These are phyloP conservation scores for Nitzschia inconspicua DNA, from an alignment of 108 stramenopile genomes.

Conservation along the genomic window DNA sequence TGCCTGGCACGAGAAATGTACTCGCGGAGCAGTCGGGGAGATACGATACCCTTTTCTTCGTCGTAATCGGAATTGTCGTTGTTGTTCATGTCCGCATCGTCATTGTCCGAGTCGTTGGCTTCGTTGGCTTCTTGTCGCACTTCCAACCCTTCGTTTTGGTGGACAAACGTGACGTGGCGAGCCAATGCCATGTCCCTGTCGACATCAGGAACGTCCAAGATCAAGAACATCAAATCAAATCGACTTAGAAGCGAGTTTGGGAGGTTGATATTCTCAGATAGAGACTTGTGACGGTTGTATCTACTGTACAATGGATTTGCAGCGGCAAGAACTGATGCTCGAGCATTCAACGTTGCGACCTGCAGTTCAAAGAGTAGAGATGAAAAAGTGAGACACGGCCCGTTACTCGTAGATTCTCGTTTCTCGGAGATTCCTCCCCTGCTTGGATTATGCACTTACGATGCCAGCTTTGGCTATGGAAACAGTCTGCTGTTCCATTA, in stretches of 20 bases:
- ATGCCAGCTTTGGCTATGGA: conserved; percentile 98
- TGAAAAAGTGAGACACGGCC: neutral
- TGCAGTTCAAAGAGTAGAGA: too few relatives aligned
- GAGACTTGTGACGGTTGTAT: conserved; percentile 84
- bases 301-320: conserved; percentile 98
- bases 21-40: conserved; percentile 87
- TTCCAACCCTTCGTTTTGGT: conserved; percentile 87
- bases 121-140: conserved; percentile 35
- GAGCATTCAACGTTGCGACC: conserved; percentile 96
- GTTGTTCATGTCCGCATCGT: conserved; percentile 1
- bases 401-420: neutral
- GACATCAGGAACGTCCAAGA: conserved; percentile 89
- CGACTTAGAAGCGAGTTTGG: conserved; percentile 97
- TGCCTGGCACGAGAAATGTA: conserved; percentile 92
- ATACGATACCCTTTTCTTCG: conserved; percentile 34
- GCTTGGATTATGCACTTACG: conserved; percentile 19
- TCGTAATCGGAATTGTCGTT: conserved; percentile 13
- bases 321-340: conserved; percentile 96
- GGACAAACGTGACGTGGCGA: conserved; percentile 96
- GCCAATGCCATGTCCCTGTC: conserved; percentile 95
- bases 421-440: neutral
- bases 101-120: conserved; percentile 34
- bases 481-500: conserved; percentile 99
- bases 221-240: conserved; percentile 98
- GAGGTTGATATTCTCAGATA: conserved; percentile 96